phyloP scores from a whole-genome alignment of 2,329 filamentous ascomycete species.

The Diplocarpon rosae region DNA sequence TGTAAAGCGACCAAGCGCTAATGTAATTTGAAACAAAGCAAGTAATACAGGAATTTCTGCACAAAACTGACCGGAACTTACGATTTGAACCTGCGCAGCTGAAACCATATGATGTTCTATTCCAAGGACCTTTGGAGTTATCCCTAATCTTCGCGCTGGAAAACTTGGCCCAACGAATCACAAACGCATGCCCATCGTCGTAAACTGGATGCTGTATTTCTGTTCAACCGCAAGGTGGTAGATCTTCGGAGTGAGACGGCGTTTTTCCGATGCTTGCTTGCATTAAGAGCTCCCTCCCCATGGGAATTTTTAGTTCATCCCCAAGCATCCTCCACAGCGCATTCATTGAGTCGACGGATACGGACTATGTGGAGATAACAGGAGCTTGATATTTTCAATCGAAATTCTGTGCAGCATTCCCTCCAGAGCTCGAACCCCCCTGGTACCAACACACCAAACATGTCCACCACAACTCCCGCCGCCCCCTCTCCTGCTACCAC shows the following conservation, averaged over 20 bases:
- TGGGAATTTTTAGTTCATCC: background rate
- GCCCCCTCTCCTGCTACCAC: background rate
- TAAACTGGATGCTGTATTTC: no score
- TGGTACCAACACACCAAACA: background rate
- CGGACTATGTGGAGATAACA: no score
- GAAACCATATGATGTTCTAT: conserved; percentile 28
- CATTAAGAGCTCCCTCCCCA: background rate
- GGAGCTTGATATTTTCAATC: background rate
- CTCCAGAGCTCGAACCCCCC: background rate
- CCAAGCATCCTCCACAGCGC: no score
- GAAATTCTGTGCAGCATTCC: background rate
- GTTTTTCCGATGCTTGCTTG: background rate
- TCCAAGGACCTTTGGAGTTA: conserved; percentile 22
- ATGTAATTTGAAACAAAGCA: no score
- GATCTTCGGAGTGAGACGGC: background rate
- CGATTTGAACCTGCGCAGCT: conserved; percentile 29
- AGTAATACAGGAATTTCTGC: no score
- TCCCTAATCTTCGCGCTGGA: conserved; percentile 29
- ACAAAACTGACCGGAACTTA: background rate
- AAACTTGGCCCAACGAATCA: conserved; percentile 13
- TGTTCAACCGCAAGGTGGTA: background rate
- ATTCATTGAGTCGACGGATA: no score
- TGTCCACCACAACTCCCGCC: conserved; percentile 8
- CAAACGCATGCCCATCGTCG: no score
- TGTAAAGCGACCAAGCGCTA: no score